phyloP scores from a whole-genome alignment of 129 eudicot genomes.

The Erigeron canadensis region DNA sequence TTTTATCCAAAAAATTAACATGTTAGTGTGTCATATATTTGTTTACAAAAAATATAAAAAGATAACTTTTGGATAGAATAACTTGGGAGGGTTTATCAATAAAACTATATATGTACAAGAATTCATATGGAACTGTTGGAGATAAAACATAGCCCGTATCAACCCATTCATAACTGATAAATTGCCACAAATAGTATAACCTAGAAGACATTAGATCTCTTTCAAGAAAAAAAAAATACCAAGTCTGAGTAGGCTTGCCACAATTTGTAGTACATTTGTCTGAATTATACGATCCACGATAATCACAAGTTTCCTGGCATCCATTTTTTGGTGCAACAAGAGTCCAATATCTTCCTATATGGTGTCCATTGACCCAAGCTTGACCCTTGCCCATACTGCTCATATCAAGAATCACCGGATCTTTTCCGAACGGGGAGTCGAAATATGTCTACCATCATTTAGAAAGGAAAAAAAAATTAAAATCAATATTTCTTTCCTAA shows the following conservation, averaged over 20 bases:
- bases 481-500: neutral
- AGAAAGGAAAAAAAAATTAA: neutral
- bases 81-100: slow-evolving; percentile 4
- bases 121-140: neutral
- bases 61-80: neutral
- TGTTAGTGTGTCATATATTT: neutral
- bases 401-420: slow-evolving; percentile 76
- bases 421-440: slow-evolving; percentile 67
- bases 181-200: neutral
- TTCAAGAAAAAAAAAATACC: slow-evolving; percentile 45
- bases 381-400: slow-evolving; percentile 94
- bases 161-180: neutral
- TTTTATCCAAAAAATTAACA: neutral
- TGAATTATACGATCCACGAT: slow-evolving; percentile 71
- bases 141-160: neutral
- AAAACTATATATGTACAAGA: neutral
- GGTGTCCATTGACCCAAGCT: slow-evolving; percentile 95
- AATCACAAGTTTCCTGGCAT: slow-evolving; percentile 63
- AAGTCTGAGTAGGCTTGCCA: slow-evolving; percentile 84
- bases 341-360: slow-evolving; percentile 95
- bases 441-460: slow-evolving; percentile 65
- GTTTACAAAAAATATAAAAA: neutral
- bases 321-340: slow-evolving; percentile 79
- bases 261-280: slow-evolving; percentile 76
- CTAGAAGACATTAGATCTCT: neutral